Percentiles rank a stretch among this genome's conserved stretches.
Conservation (phyloP, 2,329 filamentous ascomycete genomes). For the Hortaea sp. region DNA sequence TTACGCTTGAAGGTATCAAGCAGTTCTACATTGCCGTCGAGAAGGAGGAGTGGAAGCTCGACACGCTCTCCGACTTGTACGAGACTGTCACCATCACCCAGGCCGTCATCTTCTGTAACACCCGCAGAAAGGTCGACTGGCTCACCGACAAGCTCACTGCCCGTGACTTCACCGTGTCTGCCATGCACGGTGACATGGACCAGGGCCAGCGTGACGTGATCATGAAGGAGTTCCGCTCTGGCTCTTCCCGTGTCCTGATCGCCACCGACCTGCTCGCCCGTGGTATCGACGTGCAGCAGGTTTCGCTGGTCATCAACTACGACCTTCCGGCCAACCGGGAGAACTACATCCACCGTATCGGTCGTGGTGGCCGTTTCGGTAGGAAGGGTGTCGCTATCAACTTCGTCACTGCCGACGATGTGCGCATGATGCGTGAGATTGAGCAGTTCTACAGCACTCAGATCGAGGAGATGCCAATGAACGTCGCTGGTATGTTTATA, state of each 20-base stretch:
- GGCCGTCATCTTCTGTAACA: conserved; percentile 99
- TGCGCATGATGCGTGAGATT: conserved; percentile 99
- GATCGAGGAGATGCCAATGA: conserved; percentile 99
- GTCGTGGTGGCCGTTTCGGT: conserved; percentile 98
- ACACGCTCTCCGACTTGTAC: conserved; percentile 97
- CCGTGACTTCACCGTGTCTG: conserved; percentile 95
- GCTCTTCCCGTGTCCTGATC: conserved; percentile 96
- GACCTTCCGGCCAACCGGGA: conserved; percentile 97
- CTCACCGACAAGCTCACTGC: conserved; percentile 98
- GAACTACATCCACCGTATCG: conserved; percentile 99
- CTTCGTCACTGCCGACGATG: conserved; percentile 98
- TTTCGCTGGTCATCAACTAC: conserved; percentile 99
- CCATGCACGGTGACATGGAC: conserved; percentile 99
- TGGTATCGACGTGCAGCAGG: conserved; percentile 99
- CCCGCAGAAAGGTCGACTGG: conserved; percentile 99
- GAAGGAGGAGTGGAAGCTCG: conserved; percentile 99
- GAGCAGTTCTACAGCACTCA: conserved; percentile 99
- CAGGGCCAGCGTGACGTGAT: conserved; percentile 96
- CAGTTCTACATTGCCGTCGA: conserved; percentile 99
- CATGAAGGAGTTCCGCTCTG: conserved; percentile 99
- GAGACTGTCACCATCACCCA: conserved; percentile 99
- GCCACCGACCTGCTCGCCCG: conserved; percentile 95
- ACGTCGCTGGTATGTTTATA: conserved; percentile 51
- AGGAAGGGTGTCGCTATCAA: conserved; percentile 99
- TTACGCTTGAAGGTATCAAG: conserved; percentile 99